These are phyloP conservation scores for Claviceps sorghi DNA, from an alignment of 2,329 filamentous ascomycete genomes.

Conservation along the genomic window DNA sequence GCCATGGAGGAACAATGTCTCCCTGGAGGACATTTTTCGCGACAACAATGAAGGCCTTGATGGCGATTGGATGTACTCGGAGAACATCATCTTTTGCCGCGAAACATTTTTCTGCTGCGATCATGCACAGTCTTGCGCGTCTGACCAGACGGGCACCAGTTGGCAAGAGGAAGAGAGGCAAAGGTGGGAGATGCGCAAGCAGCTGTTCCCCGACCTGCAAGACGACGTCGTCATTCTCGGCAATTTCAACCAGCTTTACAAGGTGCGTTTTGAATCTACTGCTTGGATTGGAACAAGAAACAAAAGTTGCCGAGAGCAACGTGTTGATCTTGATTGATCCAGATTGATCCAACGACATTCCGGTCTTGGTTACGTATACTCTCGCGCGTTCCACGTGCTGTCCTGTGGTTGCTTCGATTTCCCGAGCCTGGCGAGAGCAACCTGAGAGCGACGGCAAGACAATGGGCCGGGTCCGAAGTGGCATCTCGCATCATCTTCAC, in stretches of 20 bases:
- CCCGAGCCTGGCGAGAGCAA: conserved; percentile 85
- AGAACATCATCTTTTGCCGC: conserved; percentile 88
- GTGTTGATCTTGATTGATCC: neutral
- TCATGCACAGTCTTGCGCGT: conserved; percentile 78
- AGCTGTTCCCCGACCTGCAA: conserved; percentile 69
- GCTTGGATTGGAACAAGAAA: no score
- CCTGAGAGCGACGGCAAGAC: conserved; percentile 60
- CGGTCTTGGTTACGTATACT: conserved; percentile 91
- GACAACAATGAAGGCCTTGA: conserved; percentile 53
- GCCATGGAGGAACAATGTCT: conserved; percentile 61
- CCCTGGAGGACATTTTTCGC: conserved; percentile 53
- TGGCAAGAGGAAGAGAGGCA: conserved; percentile 75
- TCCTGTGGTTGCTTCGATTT: conserved; percentile 93
- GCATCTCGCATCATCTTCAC: conserved; percentile 85
- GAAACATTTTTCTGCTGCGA: conserved; percentile 98
- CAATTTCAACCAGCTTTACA: conserved; percentile 98
- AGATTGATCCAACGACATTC: conserved; percentile 97
- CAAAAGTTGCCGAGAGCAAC: neutral
- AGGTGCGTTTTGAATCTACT: conserved; percentile 42
- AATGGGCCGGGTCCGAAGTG: conserved; percentile 76
- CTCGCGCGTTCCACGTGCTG: conserved; percentile 66
- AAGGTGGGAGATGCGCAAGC: conserved; percentile 85
- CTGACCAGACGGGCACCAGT: conserved; percentile 47
- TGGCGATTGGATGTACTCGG: conserved; percentile 84
- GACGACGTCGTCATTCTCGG: conserved; percentile 84